Conservation (phyloP, 1,139 yeast species). For the Nakaseomyces nivariensis region DNA sequence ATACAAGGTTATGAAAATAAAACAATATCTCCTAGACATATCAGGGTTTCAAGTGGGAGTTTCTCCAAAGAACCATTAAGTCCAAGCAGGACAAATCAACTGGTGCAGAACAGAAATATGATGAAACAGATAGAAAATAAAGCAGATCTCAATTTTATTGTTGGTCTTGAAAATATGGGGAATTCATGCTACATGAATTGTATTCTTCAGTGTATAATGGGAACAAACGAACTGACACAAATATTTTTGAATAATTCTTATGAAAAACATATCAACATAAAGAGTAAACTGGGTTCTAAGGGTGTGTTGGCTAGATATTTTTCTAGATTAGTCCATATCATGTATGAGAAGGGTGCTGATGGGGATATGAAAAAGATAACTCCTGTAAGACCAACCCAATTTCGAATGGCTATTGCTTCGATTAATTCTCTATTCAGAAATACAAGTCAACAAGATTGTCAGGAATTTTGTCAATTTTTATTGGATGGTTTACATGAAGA, state of each 20-base stretch:
- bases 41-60: background rate
- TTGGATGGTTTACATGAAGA: conserved; percentile 84
- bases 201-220: conserved; percentile 69
- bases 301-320: conserved; percentile 73
- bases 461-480: conserved; percentile 77
- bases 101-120: conserved; percentile 1
- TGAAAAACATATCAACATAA: conserved; percentile 60
- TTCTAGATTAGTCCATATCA: conserved; percentile 50
- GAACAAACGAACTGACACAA: conserved; percentile 38
- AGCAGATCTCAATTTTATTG: conserved; percentile 29
- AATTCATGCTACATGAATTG: conserved; percentile 94
- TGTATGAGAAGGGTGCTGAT: conserved; percentile 32
- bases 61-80: background rate
- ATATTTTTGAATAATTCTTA: conserved; percentile 51
- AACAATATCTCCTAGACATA: background rate
- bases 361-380: conserved; percentile 28
- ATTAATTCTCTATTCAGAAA: conserved; percentile 57
- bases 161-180: conserved; percentile 74
- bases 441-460: conserved; percentile 83
- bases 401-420: conserved; percentile 55
- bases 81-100: background rate
- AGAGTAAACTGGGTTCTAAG: conserved; percentile 71
- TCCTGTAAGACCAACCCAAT: conserved; percentile 27
- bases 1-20: background rate
- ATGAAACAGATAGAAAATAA: conserved; percentile 1